A percentile compares a stretch with the other conserved stretches of the same genome.
Evolutionary conservation across 305 asterid species (phyloP).

Genomic region (Caryopteris hybrid): DNA sequence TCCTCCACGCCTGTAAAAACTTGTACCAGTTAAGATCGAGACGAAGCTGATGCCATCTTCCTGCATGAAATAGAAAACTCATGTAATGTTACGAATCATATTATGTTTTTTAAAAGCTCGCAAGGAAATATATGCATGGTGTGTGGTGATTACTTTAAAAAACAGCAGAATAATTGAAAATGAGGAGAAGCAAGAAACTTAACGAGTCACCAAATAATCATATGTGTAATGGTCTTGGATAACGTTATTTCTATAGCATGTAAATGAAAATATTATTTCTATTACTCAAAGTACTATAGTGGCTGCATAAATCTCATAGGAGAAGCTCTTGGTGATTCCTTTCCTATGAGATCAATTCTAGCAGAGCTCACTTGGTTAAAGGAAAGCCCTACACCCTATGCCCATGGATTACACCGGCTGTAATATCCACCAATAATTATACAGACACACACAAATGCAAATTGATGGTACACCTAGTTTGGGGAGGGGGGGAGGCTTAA

Average conservation of each 20-base stretch:
- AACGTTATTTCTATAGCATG: neutral
- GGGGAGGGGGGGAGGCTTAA: neutral
- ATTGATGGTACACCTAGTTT: too few relatives aligned
- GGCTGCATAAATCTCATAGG: neutral
- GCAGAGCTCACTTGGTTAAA: neutral
- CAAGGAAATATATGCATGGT: too few relatives aligned
- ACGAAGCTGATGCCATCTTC: constrained; percentile 61
- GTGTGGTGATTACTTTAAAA: too few relatives aligned
- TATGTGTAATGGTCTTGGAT: too few relatives aligned
- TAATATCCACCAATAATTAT: too few relatives aligned
- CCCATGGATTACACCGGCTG: too few relatives aligned
- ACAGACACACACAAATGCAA: too few relatives aligned
- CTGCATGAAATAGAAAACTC: constrained; percentile 44
- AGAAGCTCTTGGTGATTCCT: neutral
- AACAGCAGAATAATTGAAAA: too few relatives aligned
- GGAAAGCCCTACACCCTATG: too few relatives aligned
- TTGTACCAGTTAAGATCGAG: constrained; percentile 44
- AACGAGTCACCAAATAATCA: too few relatives aligned
- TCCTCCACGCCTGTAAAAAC: constrained; percentile 69
- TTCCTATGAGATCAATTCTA: neutral
- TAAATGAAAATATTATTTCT: neutral
- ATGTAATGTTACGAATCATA: too few relatives aligned
- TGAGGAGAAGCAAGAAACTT: neutral
- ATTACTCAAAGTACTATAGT: neutral
- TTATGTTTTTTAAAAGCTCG: too few relatives aligned